Percentiles rank a stretch among this genome's conserved stretches.
These are phyloP conservation scores for Ailanthus altissimus DNA, from an alignment of 345 rosid genomes.

Conservation along the genomic window DNA sequence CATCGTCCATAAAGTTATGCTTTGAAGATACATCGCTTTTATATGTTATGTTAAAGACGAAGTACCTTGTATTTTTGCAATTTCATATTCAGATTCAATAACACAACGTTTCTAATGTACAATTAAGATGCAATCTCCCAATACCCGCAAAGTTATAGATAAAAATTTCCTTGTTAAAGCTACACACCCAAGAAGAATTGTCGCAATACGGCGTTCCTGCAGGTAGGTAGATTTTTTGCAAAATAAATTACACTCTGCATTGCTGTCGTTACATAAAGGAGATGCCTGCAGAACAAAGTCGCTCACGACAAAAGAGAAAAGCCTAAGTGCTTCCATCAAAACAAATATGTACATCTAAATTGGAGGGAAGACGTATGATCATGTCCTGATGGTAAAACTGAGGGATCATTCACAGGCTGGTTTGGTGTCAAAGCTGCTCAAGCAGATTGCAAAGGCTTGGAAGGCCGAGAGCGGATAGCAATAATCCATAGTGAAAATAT, in stretches of 20 bases:
- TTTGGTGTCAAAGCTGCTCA: conserved; percentile 96
- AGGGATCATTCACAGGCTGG: conserved; percentile 74
- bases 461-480: conserved; percentile 91
- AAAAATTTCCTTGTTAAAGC: conserved; percentile 21
- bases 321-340: conserved; percentile 26
- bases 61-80: conserved; percentile 7
- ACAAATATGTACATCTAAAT: conserved; percentile 45
- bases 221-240: conserved; percentile 22
- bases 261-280: conserved; percentile 14
- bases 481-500: conserved; percentile 94
- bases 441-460: conserved; percentile 92
- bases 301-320: conserved; percentile 12
- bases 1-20: conserved; percentile 17
- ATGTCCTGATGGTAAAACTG: conserved; percentile 21
- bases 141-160: conserved; percentile 3
- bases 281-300: conserved; percentile 15
- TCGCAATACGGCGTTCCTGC: conserved; percentile 7
- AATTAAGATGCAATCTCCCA: neutral
- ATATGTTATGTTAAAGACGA: conserved; percentile 23
- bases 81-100: neutral
- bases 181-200: conserved; percentile 9
- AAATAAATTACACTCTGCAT: conserved; percentile 22
- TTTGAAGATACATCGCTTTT: neutral
- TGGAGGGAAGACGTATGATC: conserved; percentile 25
- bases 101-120: neutral